Evolutionary conservation across 129 eudicot species (phyloP).

Genomic region (Saussurea involucrata): DNA sequence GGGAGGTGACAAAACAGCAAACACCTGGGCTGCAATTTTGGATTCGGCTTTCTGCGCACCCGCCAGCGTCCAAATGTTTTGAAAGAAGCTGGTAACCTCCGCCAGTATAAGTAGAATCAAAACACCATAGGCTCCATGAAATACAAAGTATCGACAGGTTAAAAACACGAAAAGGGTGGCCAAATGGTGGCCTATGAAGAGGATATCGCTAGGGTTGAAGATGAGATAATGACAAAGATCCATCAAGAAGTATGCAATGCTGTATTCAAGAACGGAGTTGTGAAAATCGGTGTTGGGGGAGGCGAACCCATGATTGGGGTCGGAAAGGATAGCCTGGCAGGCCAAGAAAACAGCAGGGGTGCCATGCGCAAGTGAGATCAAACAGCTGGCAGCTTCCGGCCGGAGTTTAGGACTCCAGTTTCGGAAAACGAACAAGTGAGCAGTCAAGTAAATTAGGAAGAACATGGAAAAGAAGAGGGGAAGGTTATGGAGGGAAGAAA

Average conservation of each 20-base stretch:
- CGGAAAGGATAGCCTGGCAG: slow-evolving; percentile 39
- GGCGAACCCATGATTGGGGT: slow-evolving; percentile 37
- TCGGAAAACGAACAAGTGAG: slow-evolving; percentile 55
- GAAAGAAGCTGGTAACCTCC: slow-evolving; percentile 82
- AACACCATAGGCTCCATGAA: slow-evolving; percentile 70
- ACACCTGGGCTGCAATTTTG: slow-evolving; percentile 60
- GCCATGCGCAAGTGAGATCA: slow-evolving; percentile 74
- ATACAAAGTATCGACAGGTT: slow-evolving; percentile 68
- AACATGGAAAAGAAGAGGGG: slow-evolving; percentile 52
- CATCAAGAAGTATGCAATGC: slow-evolving; percentile 80
- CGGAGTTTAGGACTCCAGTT: slow-evolving; percentile 67
- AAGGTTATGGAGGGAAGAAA: slow-evolving; percentile 37
- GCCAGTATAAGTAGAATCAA: slow-evolving; percentile 62
- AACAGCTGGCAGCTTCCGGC: slow-evolving; percentile 85
- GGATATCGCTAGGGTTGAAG: slow-evolving; percentile 71
- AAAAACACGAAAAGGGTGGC: slow-evolving; percentile 81
- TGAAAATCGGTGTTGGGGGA: slow-evolving; percentile 56
- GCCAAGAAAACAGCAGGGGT: slow-evolving; percentile 84
- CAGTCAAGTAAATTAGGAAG: slow-evolving; percentile 42
- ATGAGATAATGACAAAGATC: slow-evolving; percentile 70
- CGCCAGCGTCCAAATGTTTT: slow-evolving; percentile 87
- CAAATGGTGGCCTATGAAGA: slow-evolving; percentile 80
- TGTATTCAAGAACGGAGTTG: slow-evolving; percentile 64
- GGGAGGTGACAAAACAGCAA: slow-evolving; percentile 58
- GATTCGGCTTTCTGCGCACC: slow-evolving; percentile 39